A percentile compares a stretch with the other conserved stretches of the same genome.
Evolutionary conservation across 1,139 yeast genomes (phyloP).

Genomic region (Blastobotrys ciferrii): DNA sequence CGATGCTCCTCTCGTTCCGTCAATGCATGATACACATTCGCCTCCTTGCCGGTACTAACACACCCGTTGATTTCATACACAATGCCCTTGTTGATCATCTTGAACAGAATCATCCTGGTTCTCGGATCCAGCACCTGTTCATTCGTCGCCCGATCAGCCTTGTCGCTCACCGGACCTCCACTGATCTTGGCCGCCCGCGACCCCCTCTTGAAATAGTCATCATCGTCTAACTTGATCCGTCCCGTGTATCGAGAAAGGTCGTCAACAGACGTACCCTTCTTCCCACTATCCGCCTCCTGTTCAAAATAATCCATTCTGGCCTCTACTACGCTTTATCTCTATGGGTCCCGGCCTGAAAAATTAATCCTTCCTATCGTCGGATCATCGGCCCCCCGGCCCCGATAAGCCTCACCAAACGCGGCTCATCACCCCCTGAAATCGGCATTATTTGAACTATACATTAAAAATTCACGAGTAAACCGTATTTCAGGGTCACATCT

Average conservation of each 20-base stretch:
- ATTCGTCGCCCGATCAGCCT: slow-evolving; percentile 92
- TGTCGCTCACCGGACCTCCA: slow-evolving; percentile 48
- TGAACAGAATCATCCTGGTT: slow-evolving; percentile 77
- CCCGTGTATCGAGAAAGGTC: slow-evolving; percentile 19
- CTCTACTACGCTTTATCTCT: not conserved
- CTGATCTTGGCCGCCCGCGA: slow-evolving; percentile 33
- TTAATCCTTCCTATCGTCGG: not conserved
- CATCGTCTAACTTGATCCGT: slow-evolving; percentile 29
- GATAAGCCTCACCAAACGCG: not conserved
- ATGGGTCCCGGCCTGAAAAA: not conserved
- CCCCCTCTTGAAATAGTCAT: slow-evolving; percentile 33
- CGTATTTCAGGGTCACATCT: too few relatives aligned
- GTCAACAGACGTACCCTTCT: slow-evolving; percentile 3
- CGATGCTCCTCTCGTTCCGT: slow-evolving; percentile 55
- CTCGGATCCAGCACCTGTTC: slow-evolving; percentile 96
- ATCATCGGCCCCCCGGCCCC: not conserved
- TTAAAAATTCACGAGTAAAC: too few relatives aligned
- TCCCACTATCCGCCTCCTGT: slow-evolving; percentile 16
- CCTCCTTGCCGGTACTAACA: slow-evolving; percentile 95
- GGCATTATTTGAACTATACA: too few relatives aligned
- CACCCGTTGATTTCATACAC: slow-evolving; percentile 90
- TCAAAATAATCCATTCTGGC: slow-evolving; percentile 19
- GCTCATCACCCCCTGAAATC: not conserved
- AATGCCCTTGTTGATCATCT: slow-evolving; percentile 77
- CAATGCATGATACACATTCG: slow-evolving; percentile 92